Evolutionary conservation across 106 monocot genomes (phyloP).

Genomic region (Triglochin maritima): DNA sequence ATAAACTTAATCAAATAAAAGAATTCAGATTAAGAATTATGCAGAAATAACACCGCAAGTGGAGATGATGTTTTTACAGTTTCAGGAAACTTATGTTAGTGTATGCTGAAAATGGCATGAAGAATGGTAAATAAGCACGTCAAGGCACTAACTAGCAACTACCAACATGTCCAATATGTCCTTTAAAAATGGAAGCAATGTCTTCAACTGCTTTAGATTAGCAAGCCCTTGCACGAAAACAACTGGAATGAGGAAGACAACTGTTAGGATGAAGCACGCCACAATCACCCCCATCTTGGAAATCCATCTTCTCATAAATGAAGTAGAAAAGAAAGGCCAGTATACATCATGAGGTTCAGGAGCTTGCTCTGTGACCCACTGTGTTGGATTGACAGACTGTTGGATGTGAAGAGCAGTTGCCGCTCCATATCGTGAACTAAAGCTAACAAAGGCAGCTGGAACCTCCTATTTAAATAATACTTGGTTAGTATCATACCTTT

Average conservation of each 20-base stretch:
- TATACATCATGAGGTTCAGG: conserved; percentile 94
- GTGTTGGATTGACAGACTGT: conserved; percentile 63
- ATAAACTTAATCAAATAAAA: too few relatives aligned
- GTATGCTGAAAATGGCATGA: too few relatives aligned
- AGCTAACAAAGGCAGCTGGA: conserved; percentile 91
- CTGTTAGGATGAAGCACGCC: conserved; percentile 57
- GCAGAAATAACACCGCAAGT: too few relatives aligned
- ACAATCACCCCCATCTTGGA: conserved; percentile 65
- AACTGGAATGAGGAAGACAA: conserved; percentile 72
- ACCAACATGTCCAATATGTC: conserved; percentile 63
- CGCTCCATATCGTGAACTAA: conserved; percentile 77
- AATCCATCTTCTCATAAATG: conserved; percentile 78
- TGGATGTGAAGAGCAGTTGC: conserved; percentile 49
- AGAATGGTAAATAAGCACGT: too few relatives aligned
- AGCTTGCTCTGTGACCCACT: conserved; percentile 86
- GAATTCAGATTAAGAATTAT: too few relatives aligned
- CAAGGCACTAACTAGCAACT: background rate
- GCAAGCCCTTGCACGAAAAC: conserved; percentile 89
- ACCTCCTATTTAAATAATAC: conserved; percentile 43
- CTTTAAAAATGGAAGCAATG: conserved; percentile 66
- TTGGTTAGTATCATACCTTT: background rate
- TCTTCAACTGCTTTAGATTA: conserved; percentile 64
- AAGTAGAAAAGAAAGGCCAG: conserved; percentile 91
- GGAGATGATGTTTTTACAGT: too few relatives aligned
- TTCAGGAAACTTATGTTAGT: too few relatives aligned